Conservation (phyloP, 2,329 filamentous ascomycete species). For the Nothopassalora personata region DNA sequence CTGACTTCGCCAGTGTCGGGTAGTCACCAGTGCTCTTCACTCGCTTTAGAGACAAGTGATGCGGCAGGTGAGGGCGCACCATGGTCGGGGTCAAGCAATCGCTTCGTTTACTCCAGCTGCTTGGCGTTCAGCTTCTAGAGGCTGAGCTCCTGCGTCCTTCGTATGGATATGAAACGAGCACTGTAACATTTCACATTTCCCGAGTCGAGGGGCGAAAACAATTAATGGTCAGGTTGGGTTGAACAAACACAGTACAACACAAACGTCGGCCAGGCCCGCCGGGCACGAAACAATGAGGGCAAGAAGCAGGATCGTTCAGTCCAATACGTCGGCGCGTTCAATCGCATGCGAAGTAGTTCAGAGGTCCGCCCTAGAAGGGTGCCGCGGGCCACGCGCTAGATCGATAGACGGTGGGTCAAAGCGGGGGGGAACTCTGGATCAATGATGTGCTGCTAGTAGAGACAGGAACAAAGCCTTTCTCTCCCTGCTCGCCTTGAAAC, state of each 20-base stretch:
- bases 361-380: background rate
- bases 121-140: background rate
- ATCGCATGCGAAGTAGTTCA: background rate
- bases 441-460: background rate
- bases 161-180: background rate
- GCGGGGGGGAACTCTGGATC: background rate
- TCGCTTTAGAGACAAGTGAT: constrained; percentile 30
- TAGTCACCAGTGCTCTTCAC: constrained; percentile 23
- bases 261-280: background rate
- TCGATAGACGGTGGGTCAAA: background rate
- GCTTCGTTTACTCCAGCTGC: background rate
- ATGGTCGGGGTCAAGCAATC: constrained; percentile 14
- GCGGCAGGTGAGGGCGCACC: constrained; percentile 29
- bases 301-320: background rate
- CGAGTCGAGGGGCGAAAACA: background rate
- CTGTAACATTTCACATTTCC: background rate
- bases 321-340: background rate
- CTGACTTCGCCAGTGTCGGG: constrained; percentile 1
- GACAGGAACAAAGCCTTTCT: background rate
- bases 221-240: background rate
- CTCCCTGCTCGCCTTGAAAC: background rate
- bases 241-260: background rate
- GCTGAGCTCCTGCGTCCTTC: background rate
- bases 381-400: background rate
- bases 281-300: background rate